A percentile compares a stretch with the other conserved stretches of the same genome.
Conservation (phyloP, 106 monocot genomes). For the Xerophyta viscosa region DNA sequence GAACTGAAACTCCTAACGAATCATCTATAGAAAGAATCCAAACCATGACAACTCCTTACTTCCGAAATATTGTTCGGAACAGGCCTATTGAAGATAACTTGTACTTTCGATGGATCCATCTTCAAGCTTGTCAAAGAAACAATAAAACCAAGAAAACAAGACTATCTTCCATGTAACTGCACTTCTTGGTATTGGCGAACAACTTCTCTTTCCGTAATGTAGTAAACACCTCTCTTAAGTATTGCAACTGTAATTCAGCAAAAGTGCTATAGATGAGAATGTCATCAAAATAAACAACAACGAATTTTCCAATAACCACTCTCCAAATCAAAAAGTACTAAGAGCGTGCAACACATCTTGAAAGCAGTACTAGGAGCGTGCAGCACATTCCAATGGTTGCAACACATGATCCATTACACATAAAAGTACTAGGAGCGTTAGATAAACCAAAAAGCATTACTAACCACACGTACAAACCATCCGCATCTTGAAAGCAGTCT, state of each 20-base stretch:
- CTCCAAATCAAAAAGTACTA: too few relatives aligned
- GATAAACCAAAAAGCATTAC: slow-evolving; percentile 12
- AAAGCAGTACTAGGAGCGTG: too few relatives aligned
- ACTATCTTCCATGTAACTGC: background rate
- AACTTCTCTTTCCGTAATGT: background rate
- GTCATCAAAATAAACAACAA: slow-evolving; percentile 12
- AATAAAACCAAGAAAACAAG: background rate
- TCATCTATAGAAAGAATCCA: slow-evolving; percentile 6
- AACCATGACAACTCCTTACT: slow-evolving; percentile 7
- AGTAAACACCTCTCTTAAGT: background rate
- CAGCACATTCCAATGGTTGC: too few relatives aligned
- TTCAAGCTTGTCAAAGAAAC: background rate
- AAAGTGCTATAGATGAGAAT: background rate
- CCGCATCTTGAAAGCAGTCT: slow-evolving; percentile 9
- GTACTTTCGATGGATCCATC: background rate
- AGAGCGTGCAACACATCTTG: too few relatives aligned
- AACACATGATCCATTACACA: slow-evolving; percentile 8
- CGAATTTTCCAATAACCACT: background rate
- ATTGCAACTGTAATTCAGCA: background rate
- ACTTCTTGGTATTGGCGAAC: background rate
- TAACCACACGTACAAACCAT: slow-evolving; percentile 12
- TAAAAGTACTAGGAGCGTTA: slow-evolving; percentile 13
- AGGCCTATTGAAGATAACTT: background rate
- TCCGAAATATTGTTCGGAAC: background rate
- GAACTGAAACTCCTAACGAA: slow-evolving; percentile 10